Evolutionary conservation across 306 rosid genomes (phyloP).

Genomic region (Hippophae tibetana): DNA sequence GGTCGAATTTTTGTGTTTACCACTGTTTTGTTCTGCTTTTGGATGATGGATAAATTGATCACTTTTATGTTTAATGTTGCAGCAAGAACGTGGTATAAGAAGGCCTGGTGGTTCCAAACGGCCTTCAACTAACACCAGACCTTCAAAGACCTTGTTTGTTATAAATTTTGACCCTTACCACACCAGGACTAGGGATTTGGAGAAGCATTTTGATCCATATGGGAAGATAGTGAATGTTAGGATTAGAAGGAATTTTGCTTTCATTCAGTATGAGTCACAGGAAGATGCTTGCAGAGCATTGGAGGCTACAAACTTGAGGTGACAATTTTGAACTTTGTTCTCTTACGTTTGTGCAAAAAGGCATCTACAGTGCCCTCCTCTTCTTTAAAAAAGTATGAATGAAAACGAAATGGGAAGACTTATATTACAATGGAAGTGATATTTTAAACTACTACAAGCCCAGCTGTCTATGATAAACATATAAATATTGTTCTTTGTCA

Average conservation of each 20-base stretch:
- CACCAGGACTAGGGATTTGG: slow-evolving; percentile 93
- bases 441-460: too few relatives aligned
- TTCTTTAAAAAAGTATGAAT: too few relatives aligned
- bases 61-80: slow-evolving; percentile 14
- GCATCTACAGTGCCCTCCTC: too few relatives aligned
- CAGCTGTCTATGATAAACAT: too few relatives aligned
- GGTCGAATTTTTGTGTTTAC: not conserved
- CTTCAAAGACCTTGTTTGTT: slow-evolving; percentile 88
- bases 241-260: slow-evolving; percentile 91
- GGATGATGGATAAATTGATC: not conserved
- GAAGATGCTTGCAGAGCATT: slow-evolving; percentile 93
- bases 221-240: slow-evolving; percentile 88
- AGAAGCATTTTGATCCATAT: slow-evolving; percentile 94
- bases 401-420: too few relatives aligned
- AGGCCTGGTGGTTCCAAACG: slow-evolving; percentile 72
- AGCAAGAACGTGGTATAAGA: slow-evolving; percentile 90
- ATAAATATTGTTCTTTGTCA: too few relatives aligned
- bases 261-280: slow-evolving; percentile 86
- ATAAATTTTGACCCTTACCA: slow-evolving; percentile 86
- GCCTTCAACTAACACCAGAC: slow-evolving; percentile 59
- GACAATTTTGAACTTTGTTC: slow-evolving; percentile 6
- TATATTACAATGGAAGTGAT: too few relatives aligned
- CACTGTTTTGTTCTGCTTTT: slow-evolving; percentile 7
- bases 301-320: slow-evolving; percentile 91
- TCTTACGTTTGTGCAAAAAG: too few relatives aligned